Base-by-base conservation (phyloP, 2,329 filamentous ascomycete genomes). In the Penicillium rolfsii region DNA sequence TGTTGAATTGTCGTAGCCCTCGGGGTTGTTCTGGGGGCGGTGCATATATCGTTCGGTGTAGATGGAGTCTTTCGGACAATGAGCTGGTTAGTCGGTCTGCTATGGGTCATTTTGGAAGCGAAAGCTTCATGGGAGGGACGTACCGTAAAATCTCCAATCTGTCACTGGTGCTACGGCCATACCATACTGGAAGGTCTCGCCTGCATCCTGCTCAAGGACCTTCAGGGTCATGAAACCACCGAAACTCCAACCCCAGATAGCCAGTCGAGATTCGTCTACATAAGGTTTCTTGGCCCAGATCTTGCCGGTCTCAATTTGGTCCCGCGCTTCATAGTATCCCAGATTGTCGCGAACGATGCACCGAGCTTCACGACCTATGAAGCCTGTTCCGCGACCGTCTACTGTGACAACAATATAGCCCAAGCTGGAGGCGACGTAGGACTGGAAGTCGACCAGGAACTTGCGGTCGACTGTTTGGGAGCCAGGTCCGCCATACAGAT, bases 151-250 rank as follows among this genome's bases (percentile, higher is more conserved):
- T 59, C 90, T 85, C 95, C 95, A 99, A 77, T 99, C 93, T 0
- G 94, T 98, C n/a, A 99, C 95, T 19, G 95, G 95, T 1, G 95
- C 95, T 55, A 99, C 96, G 6, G 96, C 93, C 91, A 99, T 97
- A 68, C 95, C 96, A 75, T 99, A 99, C 65, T 89, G 89, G 81
- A 97, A 99, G 0, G 93, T 98, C 72, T 87, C 76, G 5, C 96
- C 95, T 8, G 87, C 94, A 74, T 99, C 95, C 63, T 87, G 85
- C 81, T 99, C 95, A 12, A 99, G 87, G 1, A 92, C 95, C 81
- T 99, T 99, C 71, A 99, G 84, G 5, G 95, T 91, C 82, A 91
- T 91, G 82, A 96, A 99, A 11, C 95, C 95, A 60, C 95, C 95
- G 73, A 95, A 99, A 64, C 91, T 96, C 95, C 95, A 99, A 52